Base-by-base conservation (phyloP, 2,329 filamentous ascomycete species). In the Colletotrichum sp. region DNA sequence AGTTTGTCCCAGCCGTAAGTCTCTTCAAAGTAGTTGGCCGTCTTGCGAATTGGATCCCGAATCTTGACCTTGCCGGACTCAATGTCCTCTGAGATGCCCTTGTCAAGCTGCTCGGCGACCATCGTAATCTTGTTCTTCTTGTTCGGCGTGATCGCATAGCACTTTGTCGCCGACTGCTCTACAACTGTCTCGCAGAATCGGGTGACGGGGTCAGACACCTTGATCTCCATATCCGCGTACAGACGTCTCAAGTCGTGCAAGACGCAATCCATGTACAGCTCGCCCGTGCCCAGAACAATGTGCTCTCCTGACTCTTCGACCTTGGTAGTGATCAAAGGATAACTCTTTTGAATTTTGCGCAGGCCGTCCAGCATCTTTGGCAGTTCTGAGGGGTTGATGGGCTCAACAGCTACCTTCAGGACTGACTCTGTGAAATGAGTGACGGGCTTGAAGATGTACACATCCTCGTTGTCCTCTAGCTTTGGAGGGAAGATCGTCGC, bases 41-140 rank as follows among this genome's bases (percentile, higher is more conserved):
- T 97, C 83, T 96, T 96, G 72, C 96, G 93, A 58, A 97, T 94
- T 3, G 97, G 96, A 80, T 98, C 96, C 78, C 94, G 95, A 86
- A 99, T 98, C 81, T 92, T 96, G 80, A 99, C 96, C 71, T 91
- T 93, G 30, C 96, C 96, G 64, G 91, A 93, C 86, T 99, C 97
- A 78, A 99, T 98, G 80, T 99, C 97, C 80, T 95, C 93, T 7
- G 96, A 95, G 77, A 99, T 98, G 18, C 97, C 97, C 80, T 97
- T 94, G 79, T 99, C 97, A 16, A 99, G 88, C 39, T 97, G 96
- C 84, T 99, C 97, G 5, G 97, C 97, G 73, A 98, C 94, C 95
- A 99, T 98, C 43, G 97, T 98, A 81, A 99, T 94, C 85, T 98
- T 98, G 88, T 99, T 99, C 88, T 98, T 98, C 87, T 99, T 99